Evolutionary conservation across 495 filamentous ascomycete species (phyloP).

Genomic region (Oleoguttula mirabilis): DNA sequence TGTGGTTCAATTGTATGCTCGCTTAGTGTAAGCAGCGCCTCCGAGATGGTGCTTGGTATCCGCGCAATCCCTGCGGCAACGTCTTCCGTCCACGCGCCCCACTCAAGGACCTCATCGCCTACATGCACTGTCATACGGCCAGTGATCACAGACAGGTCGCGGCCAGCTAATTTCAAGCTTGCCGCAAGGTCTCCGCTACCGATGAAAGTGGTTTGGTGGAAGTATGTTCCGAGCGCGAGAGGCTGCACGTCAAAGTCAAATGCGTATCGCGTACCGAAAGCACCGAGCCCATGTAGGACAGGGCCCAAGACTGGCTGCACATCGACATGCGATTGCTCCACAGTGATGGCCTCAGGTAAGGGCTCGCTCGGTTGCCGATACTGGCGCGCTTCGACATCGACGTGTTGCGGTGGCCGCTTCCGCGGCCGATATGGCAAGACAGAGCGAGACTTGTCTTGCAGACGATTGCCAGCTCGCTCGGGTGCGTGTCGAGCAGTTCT

Average conservation of each 20-base stretch:
- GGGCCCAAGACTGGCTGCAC: too few relatives aligned
- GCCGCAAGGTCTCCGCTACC: slow-evolving; percentile 53
- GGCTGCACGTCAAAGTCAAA: slow-evolving; percentile 63
- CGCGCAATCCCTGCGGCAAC: slow-evolving; percentile 5
- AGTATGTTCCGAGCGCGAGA: slow-evolving; percentile 54
- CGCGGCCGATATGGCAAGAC: slow-evolving; percentile 17
- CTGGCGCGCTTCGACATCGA: slow-evolving; percentile 25
- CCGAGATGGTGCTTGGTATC: slow-evolving; percentile 2
- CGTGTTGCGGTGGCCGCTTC: slow-evolving; percentile 20
- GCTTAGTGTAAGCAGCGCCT: slow-evolving; percentile 3
- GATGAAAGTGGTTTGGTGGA: slow-evolving; percentile 64
- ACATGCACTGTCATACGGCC: slow-evolving; percentile 22
- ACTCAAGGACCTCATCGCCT: slow-evolving; percentile 12
- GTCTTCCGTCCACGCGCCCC: slow-evolving; percentile 28
- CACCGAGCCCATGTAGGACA: slow-evolving; percentile 45
- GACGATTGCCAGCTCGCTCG: too few relatives aligned
- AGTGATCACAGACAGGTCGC: slow-evolving; percentile 33
- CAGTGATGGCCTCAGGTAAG: slow-evolving; percentile 18
- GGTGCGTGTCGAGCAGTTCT: not conserved
- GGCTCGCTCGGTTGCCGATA: slow-evolving; percentile 31
- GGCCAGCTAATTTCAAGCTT: slow-evolving; percentile 22
- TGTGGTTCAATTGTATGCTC: not conserved
- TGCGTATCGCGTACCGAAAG: slow-evolving; percentile 52
- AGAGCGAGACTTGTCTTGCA: too few relatives aligned
- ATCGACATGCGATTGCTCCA: too few relatives aligned